Evolutionary conservation across 169 alveolate species (phyloP), one percentile per base, ranked within the genome.

Genomic region (Eimeria brunetti): DNA sequence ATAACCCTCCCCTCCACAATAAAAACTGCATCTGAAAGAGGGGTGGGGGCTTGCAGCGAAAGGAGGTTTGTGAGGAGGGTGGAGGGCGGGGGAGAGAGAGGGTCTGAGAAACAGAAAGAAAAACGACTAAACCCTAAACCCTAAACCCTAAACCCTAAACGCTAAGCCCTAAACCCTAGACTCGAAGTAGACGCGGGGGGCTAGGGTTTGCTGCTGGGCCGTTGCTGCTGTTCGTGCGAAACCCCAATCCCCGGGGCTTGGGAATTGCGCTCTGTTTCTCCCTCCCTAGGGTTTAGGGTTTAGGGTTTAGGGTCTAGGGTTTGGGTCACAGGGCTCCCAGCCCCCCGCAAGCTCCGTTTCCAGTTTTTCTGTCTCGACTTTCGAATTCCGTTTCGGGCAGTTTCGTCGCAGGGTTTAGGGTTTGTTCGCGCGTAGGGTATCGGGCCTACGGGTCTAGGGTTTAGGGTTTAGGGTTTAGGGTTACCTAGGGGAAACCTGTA

Each of bases 401-500:
- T n/a, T n/a, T n/a, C n/a, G n/a, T n/a, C n/a, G n/a, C 41, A 33
- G 41, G 41, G 41, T 24, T 75, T 33, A 75, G 56, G 85, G 60
- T 75, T 41, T 36, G 24, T 7, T 53, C 33, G 46, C 84, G 33
- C 12, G 84, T 18, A 44, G 22, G 67, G 84, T n/a, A 18, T n/a
- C 22, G 36, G 84, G 53, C 78, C 78, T 4, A 0, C 18, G 38
- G 78, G 78, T 75, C 3, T 78, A 36, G 53, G 58, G 69, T 46
- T 78, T 49, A 4, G 44, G 88, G 88, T 78, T 46, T 78, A 49
- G 16, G 60, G 60, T 16, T 20, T 67, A 67, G 18, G 56, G 41
- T 51, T 16, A 81, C 89, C 89, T 4, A 81, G 49, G 9, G 97
- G 97, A 85, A 97, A 97, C 64, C 96, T 64, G 95, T 97, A 97